Evolutionary conservation across 1,284 basidiomycete genomes (phyloP), one percentile per base, ranked within the genome.

Genomic region (Apiotrichum montevideense): DNA sequence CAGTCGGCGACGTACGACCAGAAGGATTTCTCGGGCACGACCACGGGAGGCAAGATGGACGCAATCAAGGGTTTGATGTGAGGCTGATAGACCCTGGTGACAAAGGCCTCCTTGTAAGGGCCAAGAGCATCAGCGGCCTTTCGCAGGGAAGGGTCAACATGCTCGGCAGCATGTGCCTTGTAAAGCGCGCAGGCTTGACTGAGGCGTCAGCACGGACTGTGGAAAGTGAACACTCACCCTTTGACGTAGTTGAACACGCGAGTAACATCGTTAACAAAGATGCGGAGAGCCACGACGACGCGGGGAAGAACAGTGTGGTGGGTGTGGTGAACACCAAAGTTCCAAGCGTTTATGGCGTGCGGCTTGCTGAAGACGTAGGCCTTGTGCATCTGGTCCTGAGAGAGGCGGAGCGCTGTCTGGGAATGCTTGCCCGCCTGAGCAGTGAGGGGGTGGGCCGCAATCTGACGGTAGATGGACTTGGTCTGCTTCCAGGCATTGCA

Each of bases 1-100:
- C 68, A 68, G 58, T 75, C 73, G 44, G 73, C 51, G 7, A 75
- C 63, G 51, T 68, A 56, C 13, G 62, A 40, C 63, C 70, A 68
- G 60, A 75, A 72, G 6, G 64, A 63, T 54, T 66, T 66, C 11
- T 62, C 57, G n/a, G 65, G 59, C 35, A 58, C 57, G 11, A 58
- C 60, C 6, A 58, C 53, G 32, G 60, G 47, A 10, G 72, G 72
- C 8, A 73, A 55, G 59, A 71, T 21, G 33, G 63, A 11, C 35
- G 66, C 51, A 51, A 66, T 37, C 21, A 65, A 52, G 1, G 73
- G 72, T 35, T 62, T 59, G 46, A 76, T 56, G 62, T 71, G 71
- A 5, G 72, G 73, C 15, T 14, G 35, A 58, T 66, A 70, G 44
- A 70, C 54, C 29, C 65, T 61, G 39, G 59, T 47, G 45, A 55